phyloP scores from a whole-genome alignment of 495 filamentous ascomycete species.

The Hypoxylon crocopeplum region DNA sequence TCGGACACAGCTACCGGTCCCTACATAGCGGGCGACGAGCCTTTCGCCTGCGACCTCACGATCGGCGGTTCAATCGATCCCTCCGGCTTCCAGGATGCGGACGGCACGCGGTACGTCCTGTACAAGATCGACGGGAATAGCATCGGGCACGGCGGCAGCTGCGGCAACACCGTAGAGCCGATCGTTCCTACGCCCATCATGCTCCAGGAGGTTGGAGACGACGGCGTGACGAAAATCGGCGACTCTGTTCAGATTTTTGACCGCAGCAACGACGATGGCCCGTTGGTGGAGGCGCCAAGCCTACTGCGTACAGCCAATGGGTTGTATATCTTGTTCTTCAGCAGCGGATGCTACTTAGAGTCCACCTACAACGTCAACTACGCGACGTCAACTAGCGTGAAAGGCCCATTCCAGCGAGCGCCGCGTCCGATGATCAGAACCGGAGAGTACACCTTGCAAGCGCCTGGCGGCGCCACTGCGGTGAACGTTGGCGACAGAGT shows the following conservation, averaged over 20 bases:
- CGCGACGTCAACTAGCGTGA: constrained; percentile 50
- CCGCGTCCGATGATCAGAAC: constrained; percentile 48
- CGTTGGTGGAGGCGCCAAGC: constrained; percentile 66
- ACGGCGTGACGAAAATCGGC: constrained; percentile 61
- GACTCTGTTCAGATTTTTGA: constrained; percentile 61
- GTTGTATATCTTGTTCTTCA: constrained; percentile 67
- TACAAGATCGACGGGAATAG: constrained; percentile 71
- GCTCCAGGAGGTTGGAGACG: constrained; percentile 60
- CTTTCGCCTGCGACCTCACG: constrained; percentile 58
- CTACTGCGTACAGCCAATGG: constrained; percentile 51
- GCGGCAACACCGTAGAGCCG: constrained; percentile 60
- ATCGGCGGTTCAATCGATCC: constrained; percentile 67
- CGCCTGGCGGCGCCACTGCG: constrained; percentile 60
- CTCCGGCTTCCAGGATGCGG: constrained; percentile 57
- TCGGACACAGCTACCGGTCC: constrained; percentile 55
- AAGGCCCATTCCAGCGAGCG: constrained; percentile 54
- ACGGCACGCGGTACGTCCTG: constrained; percentile 62
- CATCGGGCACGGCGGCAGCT: constrained; percentile 62
- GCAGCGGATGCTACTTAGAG: constrained; percentile 60
- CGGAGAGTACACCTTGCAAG: constrained; percentile 51
- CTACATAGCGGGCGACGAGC: constrained; percentile 51
- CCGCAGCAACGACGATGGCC: constrained; percentile 61
- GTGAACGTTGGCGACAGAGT: constrained; percentile 50
- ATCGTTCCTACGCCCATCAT: constrained; percentile 63
- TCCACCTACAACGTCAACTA: constrained; percentile 60